Conservation (phyloP, 768 basidiomycete species). For the Mycena chlorophos region DNA sequence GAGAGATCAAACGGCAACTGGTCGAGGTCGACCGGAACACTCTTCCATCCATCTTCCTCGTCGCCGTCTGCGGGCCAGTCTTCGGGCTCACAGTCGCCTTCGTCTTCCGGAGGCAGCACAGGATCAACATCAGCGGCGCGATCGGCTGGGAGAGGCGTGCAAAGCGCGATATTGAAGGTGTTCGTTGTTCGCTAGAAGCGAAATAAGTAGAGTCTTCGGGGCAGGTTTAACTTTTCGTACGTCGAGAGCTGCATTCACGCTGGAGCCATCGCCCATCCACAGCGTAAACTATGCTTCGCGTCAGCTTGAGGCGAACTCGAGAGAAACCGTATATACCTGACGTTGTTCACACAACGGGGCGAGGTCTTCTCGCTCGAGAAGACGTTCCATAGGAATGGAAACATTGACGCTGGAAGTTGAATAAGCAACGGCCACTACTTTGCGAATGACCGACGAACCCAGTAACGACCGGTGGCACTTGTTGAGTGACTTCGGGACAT, state of each 20-base stretch:
- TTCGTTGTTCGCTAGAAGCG: background rate
- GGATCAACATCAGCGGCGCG: background rate
- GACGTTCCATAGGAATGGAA: conserved; percentile 9
- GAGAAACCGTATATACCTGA: background rate
- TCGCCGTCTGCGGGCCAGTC: no score
- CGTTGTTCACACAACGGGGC: conserved; percentile 4
- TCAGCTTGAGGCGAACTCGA: background rate
- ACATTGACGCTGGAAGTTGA: conserved; percentile 6
- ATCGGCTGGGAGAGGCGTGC: background rate
- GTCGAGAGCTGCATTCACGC: conserved; percentile 6
- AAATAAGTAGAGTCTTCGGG: background rate
- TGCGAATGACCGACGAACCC: background rate
- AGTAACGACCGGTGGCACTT: conserved; percentile 1
- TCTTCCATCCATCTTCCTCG: conserved; percentile 4
- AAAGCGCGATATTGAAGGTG: conserved; percentile 2
- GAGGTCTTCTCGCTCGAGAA: conserved; percentile 6
- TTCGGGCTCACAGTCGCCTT: no score
- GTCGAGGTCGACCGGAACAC: background rate
- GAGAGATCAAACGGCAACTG: conserved; percentile 8
- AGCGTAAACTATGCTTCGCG: conserved; percentile 7
- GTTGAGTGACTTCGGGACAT: background rate
- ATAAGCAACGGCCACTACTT: background rate
- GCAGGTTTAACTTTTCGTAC: no score
- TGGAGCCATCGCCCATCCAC: conserved; percentile 14
- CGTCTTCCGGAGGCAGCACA: no score